Conservation (phyloP, 108 stramenopile genomes). For the Bacterosira constricta region DNA sequence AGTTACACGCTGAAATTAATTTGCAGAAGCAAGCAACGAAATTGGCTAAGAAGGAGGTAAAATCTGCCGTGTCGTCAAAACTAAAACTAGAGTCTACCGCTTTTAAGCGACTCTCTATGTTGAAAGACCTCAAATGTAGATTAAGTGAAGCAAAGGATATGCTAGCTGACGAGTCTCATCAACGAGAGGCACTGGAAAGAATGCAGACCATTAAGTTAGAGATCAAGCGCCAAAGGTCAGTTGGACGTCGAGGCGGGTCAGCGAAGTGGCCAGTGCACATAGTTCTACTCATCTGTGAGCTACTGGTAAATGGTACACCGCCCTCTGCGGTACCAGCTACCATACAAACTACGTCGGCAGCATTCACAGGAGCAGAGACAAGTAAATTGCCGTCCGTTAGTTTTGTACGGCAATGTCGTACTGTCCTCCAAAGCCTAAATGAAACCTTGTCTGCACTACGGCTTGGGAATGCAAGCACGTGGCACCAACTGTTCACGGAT, state of each 20-base stretch:
- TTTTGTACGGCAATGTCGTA: neutral
- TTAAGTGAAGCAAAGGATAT: too few relatives aligned
- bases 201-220: too few relatives aligned
- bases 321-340: neutral
- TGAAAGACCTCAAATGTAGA: too few relatives aligned
- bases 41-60: too few relatives aligned
- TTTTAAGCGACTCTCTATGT: too few relatives aligned
- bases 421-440: neutral
- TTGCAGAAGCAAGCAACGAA: too few relatives aligned
- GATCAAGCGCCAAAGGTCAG: neutral
- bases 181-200: too few relatives aligned
- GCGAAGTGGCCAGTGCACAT: neutral
- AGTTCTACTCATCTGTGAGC: neutral
- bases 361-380: neutral
- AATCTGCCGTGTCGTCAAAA: too few relatives aligned
- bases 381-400: neutral
- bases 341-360: neutral
- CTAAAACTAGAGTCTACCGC: too few relatives aligned
- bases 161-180: too few relatives aligned
- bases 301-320: neutral
- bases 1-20: too few relatives aligned
- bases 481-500: neutral
- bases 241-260: neutral
- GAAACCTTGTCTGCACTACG: neutral
- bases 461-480: neutral